A percentile compares a stretch with the other conserved stretches of the same genome.
Evolutionary conservation across 495 filamentous ascomycete species (phyloP).

Genomic region (Trichoderma gamsii): DNA sequence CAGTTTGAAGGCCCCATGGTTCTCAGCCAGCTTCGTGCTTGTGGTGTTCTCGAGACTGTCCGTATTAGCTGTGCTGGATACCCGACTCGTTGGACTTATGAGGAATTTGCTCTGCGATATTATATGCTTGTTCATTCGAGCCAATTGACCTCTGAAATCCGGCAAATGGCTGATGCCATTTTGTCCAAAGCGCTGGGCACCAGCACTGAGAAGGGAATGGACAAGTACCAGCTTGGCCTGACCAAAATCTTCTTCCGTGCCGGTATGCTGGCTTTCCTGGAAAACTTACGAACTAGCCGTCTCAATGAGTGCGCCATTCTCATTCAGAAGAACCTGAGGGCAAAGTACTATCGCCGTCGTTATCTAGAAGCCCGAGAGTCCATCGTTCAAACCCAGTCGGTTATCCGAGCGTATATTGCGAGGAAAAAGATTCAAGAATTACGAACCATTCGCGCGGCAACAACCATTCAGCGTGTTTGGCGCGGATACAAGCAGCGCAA

Average conservation of each 20-base stretch:
- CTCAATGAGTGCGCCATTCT: constrained; percentile 93
- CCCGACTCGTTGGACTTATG: constrained; percentile 97
- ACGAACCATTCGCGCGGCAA: constrained; percentile 78
- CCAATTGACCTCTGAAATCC: constrained; percentile 88
- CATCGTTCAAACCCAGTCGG: constrained; percentile 73
- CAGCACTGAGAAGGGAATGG: constrained; percentile 68
- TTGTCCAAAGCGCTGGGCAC: constrained; percentile 80
- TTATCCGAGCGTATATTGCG: constrained; percentile 65
- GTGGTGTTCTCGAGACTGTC: constrained; percentile 97
- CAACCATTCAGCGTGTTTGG: constrained; percentile 93
- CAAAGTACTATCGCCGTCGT: constrained; percentile 89
- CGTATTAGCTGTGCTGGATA: constrained; percentile 97
- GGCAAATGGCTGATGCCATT: constrained; percentile 88
- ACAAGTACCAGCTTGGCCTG: constrained; percentile 93
- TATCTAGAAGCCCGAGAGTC: constrained; percentile 82
- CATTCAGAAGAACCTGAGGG: constrained; percentile 97
- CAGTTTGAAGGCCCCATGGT: constrained; percentile 99
- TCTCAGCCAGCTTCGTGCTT: constrained; percentile 91
- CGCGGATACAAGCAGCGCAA: constrained; percentile 81
- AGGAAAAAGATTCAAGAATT: constrained; percentile 73
- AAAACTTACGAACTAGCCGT: constrained; percentile 82
- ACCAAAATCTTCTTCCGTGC: constrained; percentile 99
- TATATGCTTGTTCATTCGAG: constrained; percentile 95
- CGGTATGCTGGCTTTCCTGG: constrained; percentile 95
- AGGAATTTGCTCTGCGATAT: constrained; percentile 95